Conservation (phyloP, 2,329 filamentous ascomycete species). For the Berkeleyomyces basicola region DNA sequence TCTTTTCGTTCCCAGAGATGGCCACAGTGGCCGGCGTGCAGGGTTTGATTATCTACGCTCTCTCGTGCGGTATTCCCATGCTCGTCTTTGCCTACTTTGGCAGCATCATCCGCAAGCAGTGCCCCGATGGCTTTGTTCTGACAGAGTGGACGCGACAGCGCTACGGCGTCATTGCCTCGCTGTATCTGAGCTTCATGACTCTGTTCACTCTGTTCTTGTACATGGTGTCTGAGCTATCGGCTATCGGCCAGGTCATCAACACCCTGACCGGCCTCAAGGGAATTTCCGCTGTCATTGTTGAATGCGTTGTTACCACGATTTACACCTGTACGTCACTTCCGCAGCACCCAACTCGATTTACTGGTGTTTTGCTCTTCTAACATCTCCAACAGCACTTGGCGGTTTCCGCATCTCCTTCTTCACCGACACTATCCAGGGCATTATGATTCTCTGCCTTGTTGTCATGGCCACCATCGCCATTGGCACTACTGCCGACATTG, state of each 20-base stretch:
- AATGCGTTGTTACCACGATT: constrained; percentile 62
- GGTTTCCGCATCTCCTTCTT: constrained; percentile 74
- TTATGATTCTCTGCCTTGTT: constrained; percentile 60
- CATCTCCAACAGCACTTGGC: constrained; percentile 43
- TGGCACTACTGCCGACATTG: constrained; percentile 56
- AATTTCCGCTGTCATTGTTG: constrained; percentile 59
- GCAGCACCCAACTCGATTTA: background rate
- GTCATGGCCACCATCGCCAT: constrained; percentile 64
- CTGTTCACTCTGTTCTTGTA: constrained; percentile 71
- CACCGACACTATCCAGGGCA: constrained; percentile 67
- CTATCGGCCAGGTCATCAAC: constrained; percentile 61
- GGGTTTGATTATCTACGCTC: constrained; percentile 58
- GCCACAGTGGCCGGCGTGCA: constrained; percentile 66
- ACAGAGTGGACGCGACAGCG: constrained; percentile 73
- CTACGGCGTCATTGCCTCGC: constrained; percentile 50
- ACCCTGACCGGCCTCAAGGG: constrained; percentile 59
- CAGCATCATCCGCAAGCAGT: constrained; percentile 62
- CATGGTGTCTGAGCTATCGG: constrained; percentile 73
- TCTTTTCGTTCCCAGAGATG: constrained; percentile 69
- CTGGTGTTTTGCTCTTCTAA: background rate
- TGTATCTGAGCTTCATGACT: constrained; percentile 64
- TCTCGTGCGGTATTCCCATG: constrained; percentile 55
- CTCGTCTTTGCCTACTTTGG: constrained; percentile 59
- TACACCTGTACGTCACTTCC: constrained; percentile 49
- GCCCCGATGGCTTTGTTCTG: constrained; percentile 68